Percentiles rank a stretch among this genome's conserved stretches.
Conservation (phyloP, 2,329 filamentous ascomycete genomes). For the Acrocalymma vagum region DNA sequence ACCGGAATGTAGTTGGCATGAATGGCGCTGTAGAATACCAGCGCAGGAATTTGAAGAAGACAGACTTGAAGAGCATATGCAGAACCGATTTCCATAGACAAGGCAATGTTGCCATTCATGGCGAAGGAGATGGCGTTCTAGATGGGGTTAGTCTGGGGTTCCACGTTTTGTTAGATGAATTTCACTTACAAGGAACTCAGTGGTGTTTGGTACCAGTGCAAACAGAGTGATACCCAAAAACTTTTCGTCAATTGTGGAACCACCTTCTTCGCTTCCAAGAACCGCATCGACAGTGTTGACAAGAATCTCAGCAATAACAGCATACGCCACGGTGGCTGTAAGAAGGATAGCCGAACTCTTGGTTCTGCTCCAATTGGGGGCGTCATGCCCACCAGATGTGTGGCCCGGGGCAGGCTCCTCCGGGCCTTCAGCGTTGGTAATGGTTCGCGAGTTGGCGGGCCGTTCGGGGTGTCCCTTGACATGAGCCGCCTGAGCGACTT, state of each 20-base stretch:
- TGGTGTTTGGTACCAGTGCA: constrained; percentile 96
- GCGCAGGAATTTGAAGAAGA: constrained; percentile 88
- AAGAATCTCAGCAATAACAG: constrained; percentile 95
- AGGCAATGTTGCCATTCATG: constrained; percentile 98
- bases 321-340: constrained; percentile 88
- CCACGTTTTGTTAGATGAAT: too few species aligned
- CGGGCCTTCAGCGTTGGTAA: constrained; percentile 51
- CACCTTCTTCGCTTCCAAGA: too few species aligned
- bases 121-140: constrained; percentile 98
- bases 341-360: constrained; percentile 93
- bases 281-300: constrained; percentile 99
- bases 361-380: constrained; percentile 94
- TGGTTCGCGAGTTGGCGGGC: constrained; percentile 47
- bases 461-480: constrained; percentile 48
- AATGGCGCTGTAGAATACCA: constrained; percentile 89
- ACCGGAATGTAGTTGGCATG: constrained; percentile 68
- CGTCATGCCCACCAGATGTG: constrained; percentile 77
- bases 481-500: constrained; percentile 54
- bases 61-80: constrained; percentile 97
- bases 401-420: constrained; percentile 58
- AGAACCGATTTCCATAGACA: constrained; percentile 99
- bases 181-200: constrained; percentile 88
- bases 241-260: constrained; percentile 93
- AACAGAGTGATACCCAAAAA: constrained; percentile 97
- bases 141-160: constrained; percentile 2